These are phyloP conservation scores for Conoideocrella luteorostrata DNA, from an alignment of 2,329 filamentous ascomycete species.

Conservation along the genomic window DNA sequence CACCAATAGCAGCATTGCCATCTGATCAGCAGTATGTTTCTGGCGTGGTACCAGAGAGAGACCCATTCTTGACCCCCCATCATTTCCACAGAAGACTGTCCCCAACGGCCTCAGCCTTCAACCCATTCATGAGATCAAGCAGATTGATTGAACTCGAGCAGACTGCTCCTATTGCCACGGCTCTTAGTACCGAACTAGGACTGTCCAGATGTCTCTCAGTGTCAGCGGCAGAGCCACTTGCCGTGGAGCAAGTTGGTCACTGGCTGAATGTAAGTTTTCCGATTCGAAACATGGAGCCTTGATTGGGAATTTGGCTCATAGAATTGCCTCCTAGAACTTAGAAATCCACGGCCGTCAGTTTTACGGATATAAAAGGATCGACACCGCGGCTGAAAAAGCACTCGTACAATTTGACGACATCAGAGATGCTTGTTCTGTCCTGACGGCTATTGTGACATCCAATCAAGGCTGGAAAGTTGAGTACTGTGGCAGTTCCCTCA, in stretches of 20 bases:
- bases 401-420: constrained; percentile 55
- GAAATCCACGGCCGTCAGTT: constrained; percentile 24
- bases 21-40: constrained; percentile 18
- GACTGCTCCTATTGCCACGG: constrained; percentile 22
- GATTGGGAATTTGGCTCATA: background rate
- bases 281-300: background rate
- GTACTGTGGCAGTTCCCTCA: constrained; percentile 15
- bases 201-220: constrained; percentile 41
- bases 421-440: constrained; percentile 48
- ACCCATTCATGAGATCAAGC: constrained; percentile 31
- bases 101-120: constrained; percentile 57
- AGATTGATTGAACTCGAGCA: constrained; percentile 15
- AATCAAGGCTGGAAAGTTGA: constrained; percentile 37
- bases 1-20: constrained; percentile 19
- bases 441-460: constrained; percentile 37
- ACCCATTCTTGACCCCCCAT: constrained; percentile 46
- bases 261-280: constrained; percentile 37
- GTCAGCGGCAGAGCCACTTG: constrained; percentile 25
- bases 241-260: constrained; percentile 31
- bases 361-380: constrained; percentile 31
- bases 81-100: constrained; percentile 45
- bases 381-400: constrained; percentile 33
- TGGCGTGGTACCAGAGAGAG: constrained; percentile 31
- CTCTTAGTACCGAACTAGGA: constrained; percentile 39
- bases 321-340: constrained; percentile 28